A percentile compares a stretch with the other conserved stretches of the same genome.
phyloP scores from a whole-genome alignment of 306 rosid genomes.

The Inga leiocalycina region DNA sequence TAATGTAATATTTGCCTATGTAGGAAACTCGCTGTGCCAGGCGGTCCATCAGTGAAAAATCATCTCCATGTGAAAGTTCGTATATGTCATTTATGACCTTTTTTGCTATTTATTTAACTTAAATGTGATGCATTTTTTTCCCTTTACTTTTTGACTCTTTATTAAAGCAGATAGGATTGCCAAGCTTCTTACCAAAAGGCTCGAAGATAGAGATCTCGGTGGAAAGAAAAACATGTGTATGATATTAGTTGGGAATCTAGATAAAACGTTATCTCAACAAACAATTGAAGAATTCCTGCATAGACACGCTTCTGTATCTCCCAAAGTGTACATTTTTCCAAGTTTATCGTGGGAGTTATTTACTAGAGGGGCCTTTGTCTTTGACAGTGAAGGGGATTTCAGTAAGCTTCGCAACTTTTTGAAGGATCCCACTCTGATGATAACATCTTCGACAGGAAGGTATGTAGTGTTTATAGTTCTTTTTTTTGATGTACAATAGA shows the following conservation, averaged over 20 bases:
- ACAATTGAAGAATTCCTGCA: slow-evolving; percentile 56
- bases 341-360: slow-evolving; percentile 43
- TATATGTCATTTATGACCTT: not conserved
- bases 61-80: slow-evolving; percentile 32
- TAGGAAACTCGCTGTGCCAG: slow-evolving; percentile 44
- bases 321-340: slow-evolving; percentile 57
- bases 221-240: slow-evolving; percentile 43
- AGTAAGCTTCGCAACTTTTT: slow-evolving; percentile 52
- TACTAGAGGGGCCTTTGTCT: slow-evolving; percentile 55
- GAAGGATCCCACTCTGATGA: slow-evolving; percentile 52
- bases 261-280: slow-evolving; percentile 48
- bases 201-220: slow-evolving; percentile 58
- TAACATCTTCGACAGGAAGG: slow-evolving; percentile 77
- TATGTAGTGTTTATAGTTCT: slow-evolving; percentile 27
- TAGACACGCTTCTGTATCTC: slow-evolving; percentile 44
- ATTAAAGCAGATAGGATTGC: slow-evolving; percentile 31
- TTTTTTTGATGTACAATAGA: not conserved
- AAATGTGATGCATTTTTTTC: slow-evolving; percentile 1
- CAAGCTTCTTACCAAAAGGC: slow-evolving; percentile 3
- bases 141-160: not conserved
- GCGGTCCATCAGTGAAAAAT: slow-evolving; percentile 6
- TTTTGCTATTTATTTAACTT: not conserved
- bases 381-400: slow-evolving; percentile 46
- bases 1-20: slow-evolving; percentile 31
- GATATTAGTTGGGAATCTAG: slow-evolving; percentile 73